phyloP scores from a whole-genome alignment of 2,329 filamentous ascomycete genomes.

The Lojkania enalia region DNA sequence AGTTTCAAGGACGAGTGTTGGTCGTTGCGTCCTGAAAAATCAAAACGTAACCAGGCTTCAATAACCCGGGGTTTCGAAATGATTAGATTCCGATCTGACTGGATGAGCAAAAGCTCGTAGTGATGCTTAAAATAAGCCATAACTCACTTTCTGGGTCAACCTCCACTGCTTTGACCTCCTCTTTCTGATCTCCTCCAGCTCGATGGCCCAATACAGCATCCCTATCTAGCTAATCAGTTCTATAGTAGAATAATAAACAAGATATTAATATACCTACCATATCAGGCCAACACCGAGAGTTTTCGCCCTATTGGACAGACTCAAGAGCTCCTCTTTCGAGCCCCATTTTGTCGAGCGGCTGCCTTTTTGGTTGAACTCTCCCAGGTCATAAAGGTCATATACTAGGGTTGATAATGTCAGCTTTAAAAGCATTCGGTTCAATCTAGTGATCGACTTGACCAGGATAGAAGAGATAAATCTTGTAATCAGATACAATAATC shows the following conservation, averaged over 20 bases:
- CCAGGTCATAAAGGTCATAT: conserved; percentile 69
- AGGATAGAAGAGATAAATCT: too few species aligned
- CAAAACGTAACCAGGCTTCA: conserved; percentile 65
- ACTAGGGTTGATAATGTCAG: conserved; percentile 12
- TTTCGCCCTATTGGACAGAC: conserved; percentile 54
- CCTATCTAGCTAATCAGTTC: too few species aligned
- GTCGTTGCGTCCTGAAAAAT: conserved; percentile 61
- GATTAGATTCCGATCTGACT: conserved; percentile 57
- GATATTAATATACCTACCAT: too few species aligned
- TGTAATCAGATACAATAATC: background rate
- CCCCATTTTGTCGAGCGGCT: conserved; percentile 67
- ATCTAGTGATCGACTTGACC: too few species aligned
- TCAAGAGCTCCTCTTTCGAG: conserved; percentile 58
- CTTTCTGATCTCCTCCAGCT: conserved; percentile 64
- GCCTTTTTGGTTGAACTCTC: conserved; percentile 71
- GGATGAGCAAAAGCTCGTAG: too few species aligned
- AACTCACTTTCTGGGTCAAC: conserved; percentile 56
- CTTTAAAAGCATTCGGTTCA: background rate
- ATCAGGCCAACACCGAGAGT: conserved; percentile 58
- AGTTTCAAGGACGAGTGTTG: conserved; percentile 59
- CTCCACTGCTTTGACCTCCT: conserved; percentile 62
- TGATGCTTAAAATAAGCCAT: too few species aligned
- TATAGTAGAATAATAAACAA: too few species aligned
- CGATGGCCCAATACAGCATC: conserved; percentile 72
- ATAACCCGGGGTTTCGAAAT: conserved; percentile 60